These are phyloP conservation scores for Mycena chlorophos DNA, from an alignment of 768 basidiomycete species.

Conservation along the genomic window DNA sequence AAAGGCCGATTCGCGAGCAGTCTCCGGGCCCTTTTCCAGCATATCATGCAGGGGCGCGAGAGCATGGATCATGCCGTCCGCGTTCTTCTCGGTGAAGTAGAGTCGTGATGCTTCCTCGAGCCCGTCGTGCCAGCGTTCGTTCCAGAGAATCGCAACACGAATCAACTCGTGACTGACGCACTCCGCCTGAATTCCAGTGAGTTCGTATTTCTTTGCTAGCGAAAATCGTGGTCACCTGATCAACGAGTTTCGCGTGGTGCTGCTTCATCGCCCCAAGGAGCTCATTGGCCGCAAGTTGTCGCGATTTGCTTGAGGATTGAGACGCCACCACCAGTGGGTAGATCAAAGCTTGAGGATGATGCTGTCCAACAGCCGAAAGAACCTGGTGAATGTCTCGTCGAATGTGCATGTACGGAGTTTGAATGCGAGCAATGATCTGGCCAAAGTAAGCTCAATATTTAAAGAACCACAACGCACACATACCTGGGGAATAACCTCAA, in stretches of 20 bases:
- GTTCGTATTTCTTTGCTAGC: neutral
- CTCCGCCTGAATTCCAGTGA: slow-evolving; percentile 53
- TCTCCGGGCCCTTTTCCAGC: slow-evolving; percentile 92
- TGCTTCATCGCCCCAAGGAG: slow-evolving; percentile 95
- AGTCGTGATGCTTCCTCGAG: slow-evolving; percentile 95
- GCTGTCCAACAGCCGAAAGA: slow-evolving; percentile 89
- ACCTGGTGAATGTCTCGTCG: slow-evolving; percentile 86
- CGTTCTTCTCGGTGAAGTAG: slow-evolving; percentile 96
- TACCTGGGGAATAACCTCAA: slow-evolving; percentile 98
- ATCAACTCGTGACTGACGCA: slow-evolving; percentile 93
- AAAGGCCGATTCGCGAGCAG: slow-evolving; percentile 93
- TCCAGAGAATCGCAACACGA: slow-evolving; percentile 97
- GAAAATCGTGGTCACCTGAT: slow-evolving; percentile 56
- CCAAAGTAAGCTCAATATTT: slow-evolving; percentile 1
- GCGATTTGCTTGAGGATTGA: slow-evolving; percentile 83
- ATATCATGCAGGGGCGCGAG: slow-evolving; percentile 91
- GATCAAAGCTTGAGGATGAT: slow-evolving; percentile 96
- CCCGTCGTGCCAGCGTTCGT: slow-evolving; percentile 98
- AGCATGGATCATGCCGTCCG: slow-evolving; percentile 93
- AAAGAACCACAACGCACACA: slow-evolving; percentile 34
- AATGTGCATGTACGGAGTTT: slow-evolving; percentile 87
- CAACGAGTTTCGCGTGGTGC: slow-evolving; percentile 83
- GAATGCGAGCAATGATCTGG: slow-evolving; percentile 97
- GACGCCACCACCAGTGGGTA: slow-evolving; percentile 96
- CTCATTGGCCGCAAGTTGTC: slow-evolving; percentile 76